phyloP scores from a whole-genome alignment of 805 yeast species.

The Wickerhamiella spandovensis region DNA sequence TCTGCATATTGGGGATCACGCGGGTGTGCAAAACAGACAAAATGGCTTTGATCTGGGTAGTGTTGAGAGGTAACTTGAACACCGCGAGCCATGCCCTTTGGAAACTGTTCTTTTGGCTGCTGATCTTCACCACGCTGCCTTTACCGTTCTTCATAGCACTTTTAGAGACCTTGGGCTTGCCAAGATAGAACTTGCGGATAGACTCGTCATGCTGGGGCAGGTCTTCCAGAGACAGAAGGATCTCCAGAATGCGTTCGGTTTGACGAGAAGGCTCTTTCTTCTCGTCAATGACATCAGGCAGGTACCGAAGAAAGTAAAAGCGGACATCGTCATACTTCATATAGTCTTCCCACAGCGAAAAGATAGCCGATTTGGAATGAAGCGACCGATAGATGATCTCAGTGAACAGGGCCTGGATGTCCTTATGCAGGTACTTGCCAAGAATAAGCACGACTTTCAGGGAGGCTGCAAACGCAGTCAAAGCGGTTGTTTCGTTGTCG shows the following conservation, averaged over 20 bases:
- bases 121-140: conserved; percentile 25
- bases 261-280: conserved; percentile 12
- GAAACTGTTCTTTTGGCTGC: conserved; percentile 43
- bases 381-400: conserved; percentile 28
- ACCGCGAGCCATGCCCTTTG: conserved; percentile 55
- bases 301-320: conserved; percentile 50
- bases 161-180: conserved; percentile 15
- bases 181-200: conserved; percentile 10
- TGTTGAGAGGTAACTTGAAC: conserved; percentile 34
- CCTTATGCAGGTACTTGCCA: conserved; percentile 36
- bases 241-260: conserved; percentile 10
- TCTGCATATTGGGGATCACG: conserved; percentile 64
- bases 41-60: conserved; percentile 52
- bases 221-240: conserved; percentile 10
- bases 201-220: conserved; percentile 18
- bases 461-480: conserved; percentile 37
- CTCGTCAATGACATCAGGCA: conserved; percentile 29
- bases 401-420: conserved; percentile 44
- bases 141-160: conserved; percentile 23
- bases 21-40: conserved; percentile 67
- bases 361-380: conserved; percentile 28
- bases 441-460: conserved; percentile 34
- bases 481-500: neutral
- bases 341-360: conserved; percentile 6
- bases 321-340: conserved; percentile 62